Evolutionary conservation across 805 yeast genomes (phyloP), one percentile per base, ranked within the genome.

Genomic region (Candida mattraensis): DNA sequence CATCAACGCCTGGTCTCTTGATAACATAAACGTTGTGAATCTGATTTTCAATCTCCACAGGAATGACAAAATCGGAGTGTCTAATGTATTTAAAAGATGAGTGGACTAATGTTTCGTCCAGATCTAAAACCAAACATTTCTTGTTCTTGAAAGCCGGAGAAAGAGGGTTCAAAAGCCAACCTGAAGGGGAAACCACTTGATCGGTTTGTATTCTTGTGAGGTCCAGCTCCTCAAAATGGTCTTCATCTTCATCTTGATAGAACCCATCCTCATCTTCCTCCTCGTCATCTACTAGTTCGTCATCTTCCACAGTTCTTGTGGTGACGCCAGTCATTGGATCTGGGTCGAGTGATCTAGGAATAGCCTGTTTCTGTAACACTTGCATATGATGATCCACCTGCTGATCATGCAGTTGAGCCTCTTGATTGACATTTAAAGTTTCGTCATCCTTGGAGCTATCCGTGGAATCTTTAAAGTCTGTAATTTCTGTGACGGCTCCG

Each of bases 1-100:
- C 94, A 63, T 93, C 99, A 33, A 94, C 98, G 1, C 99, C 99
- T 1, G 99, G 99, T 53, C 99, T 76, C 58, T 93, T 93, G 38
- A 89, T 88, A 16, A 93, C 99, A 58, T 88, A 93, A 28, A 93
- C 99, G 54, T 87, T 91, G 61, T 93, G 98, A 20, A 81, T 72
- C 58, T 86, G 91, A 51, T 82, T 82, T 53, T 93, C 98, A 45
- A 93, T 91, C 60, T 91, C 98, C 35, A 93, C 99, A 11, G 99
- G 98, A 32, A 93, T 87, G 30, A 94, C 94, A 64, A 93, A 93
- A 64, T 93, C 99, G 1, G 96, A 95, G 28, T 88, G 83, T 41
- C 94, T 78, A 39, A 93, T 73, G 60, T 83, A 87, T 61, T 91
- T 89, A 70, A 93, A 93, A 5, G 95, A 83, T 2, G 96, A 86